Evolutionary conservation across 805 yeast genomes (phyloP), one percentile per base, ranked within the genome.

Genomic region (Candida taoyuanica): DNA sequence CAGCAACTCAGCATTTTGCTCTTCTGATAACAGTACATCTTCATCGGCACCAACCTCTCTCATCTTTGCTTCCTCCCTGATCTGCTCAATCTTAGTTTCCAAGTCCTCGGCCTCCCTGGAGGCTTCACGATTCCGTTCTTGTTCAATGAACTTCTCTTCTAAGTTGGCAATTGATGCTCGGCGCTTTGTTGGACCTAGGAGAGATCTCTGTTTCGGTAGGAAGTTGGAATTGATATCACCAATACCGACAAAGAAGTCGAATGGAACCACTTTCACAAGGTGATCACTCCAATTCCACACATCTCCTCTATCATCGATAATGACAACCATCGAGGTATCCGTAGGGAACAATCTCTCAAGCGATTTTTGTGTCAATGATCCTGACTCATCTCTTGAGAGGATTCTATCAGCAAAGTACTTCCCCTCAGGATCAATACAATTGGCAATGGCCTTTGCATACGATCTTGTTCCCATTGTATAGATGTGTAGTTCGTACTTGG

Each of bases 281-380:
- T 93, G 89, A 11, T 83, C 79, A 49, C 87, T 85, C 98, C 98
- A 93, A 55, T 85, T 85, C 98, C 98, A 93, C 16, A 93, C 98
- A 60, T 93, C 98, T 3, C 97, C 98, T 58, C 98, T 74, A 60
- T 93, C 98, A 60, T 93, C 98, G 43, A 93, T 93, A 32, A 93
- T 81, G 3, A 85, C 93, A 23, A 93, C 98, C 95, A 93, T 84
- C 14, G 95, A 82, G 17, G 95, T 95, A 49, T 91, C 96, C 3
- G 91, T 95, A 0, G 98, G 98, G 53, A 93, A 93, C 39, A 93
- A 68, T 45, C 98, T 69, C 53, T 84, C 81, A 43, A 93, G 67
- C 26, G 91, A 85, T 56, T 93, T 93, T 49, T 85, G 95, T 3
- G 96, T 82, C 45, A 91, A 63, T 5, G 88, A 84, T 0, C 98